Evolutionary conservation across 2,329 filamentous ascomycete genomes (phyloP), one percentile per base, ranked within the genome.

Genomic region (Trichoderma endophyticum): DNA sequence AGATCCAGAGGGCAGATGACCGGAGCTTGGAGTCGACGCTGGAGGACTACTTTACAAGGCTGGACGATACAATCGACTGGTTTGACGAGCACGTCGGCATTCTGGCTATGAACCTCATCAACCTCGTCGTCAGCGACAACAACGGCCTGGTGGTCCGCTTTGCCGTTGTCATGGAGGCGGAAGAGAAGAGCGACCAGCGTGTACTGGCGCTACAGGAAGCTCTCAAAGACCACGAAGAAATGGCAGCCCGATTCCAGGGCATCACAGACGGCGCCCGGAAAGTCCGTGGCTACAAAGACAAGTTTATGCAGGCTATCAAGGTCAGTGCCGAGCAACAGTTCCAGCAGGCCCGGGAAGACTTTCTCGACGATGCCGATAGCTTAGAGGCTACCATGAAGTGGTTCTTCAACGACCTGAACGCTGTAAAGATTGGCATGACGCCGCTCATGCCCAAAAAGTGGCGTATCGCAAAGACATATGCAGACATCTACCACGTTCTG

Each of bases 351-450:
- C 89, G 90, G 72, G 88, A 92, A 69, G 88, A 90, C 61, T 98
- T 99, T 80, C 83, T 95, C 68, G 92, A 92, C 48, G 94, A 98
- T 78, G 93, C 96, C 0, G 88, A 91, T 64, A 90, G 89, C 77
- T 86, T 99, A 61, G 93, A 97, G 75, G 97, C 97, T 84, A 90
- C 89, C 75, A 89, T 97, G 82, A 93, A 93, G 78, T 99, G 96
- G 96, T 99, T 91, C 82, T 99, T 98, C 84, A 98, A 98, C 83
- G 95, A 99, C 80, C 88, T 99, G 48, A 97, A 97, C 81, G 94
- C 94, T 4, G 95, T 98, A 79, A 94, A 95, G 81, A 88, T 97
- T 74, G 95, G 96, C 78, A 97, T 99, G 93, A 89, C 92, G 73
- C 89, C 90, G 32, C 86, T 99, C 68, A 95, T 98, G 89, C 96